Evolutionary conservation across 345 rosid species (phyloP), one percentile per base, ranked within the genome.

Genomic region (Camelina laxa): DNA sequence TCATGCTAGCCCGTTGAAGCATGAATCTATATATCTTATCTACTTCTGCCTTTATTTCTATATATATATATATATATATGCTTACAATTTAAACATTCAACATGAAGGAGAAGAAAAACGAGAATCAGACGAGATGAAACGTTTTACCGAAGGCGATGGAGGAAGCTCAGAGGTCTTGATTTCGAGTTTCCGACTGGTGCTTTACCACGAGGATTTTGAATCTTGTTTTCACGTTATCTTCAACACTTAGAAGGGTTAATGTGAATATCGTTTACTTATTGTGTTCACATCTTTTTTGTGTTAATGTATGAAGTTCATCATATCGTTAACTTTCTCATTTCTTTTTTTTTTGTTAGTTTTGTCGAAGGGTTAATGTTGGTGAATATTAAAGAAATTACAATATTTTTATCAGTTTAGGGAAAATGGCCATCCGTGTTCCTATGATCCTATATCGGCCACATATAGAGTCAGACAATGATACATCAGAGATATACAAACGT

Each of bases 181-280:
- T 22, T 16, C 24, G 76, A 36, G 9, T 6, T 4, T 4, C n/a
- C 15, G 56, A 20, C 21, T 53, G 19, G 64, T 75, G 70, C 53
- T 53, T 61, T 44, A 61, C 58, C 47, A 69, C 75, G 80, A 69
- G 75, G 80, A 69, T 69, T 62, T 76, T 76, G 27, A 51, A 49
- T 39, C 73, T 58, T 38, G 61, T 24, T 44, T 44, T 61, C 79
- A 75, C 74, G 79, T 75, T 69, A 42, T 54, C 55, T 39, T 67
- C 42, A 27, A 49, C 61, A 49, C 47, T 48, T 27, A 27, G 5
- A 4, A 27, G 30, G 30, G 30, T 27, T 27, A 27, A 27, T 27
- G 30, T 27, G 30, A 27, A 27, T 27, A 27, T 27, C 30, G 30
- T 27, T 27, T 27, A 27, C 30, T 27, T 27, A 4, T 27, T 27